A percentile compares a stretch with the other conserved stretches of the same genome.
These are phyloP conservation scores for Holtermanniella nyarrowii DNA, from an alignment of 768 basidiomycete species.

Conservation along the genomic window DNA sequence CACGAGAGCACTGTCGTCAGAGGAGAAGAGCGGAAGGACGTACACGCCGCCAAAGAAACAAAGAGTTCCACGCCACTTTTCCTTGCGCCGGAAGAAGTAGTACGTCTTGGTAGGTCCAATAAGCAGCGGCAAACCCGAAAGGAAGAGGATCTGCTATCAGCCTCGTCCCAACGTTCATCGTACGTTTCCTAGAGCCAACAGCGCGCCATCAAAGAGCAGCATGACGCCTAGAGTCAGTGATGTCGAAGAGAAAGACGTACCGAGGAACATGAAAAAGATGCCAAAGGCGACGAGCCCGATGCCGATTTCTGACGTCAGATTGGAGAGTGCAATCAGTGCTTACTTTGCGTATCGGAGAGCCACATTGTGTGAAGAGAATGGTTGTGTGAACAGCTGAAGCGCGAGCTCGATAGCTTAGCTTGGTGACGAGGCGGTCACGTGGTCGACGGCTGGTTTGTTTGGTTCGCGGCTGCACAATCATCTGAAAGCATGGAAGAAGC, in stretches of 20 bases:
- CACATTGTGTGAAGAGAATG: conserved; percentile 44
- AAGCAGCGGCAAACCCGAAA: conserved; percentile 87
- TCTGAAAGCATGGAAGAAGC: too few relatives aligned
- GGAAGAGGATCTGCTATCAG: conserved; percentile 68
- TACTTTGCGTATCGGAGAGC: conserved; percentile 52
- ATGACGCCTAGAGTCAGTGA: conserved; percentile 48
- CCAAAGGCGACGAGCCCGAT: conserved; percentile 95
- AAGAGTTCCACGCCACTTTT: conserved; percentile 70
- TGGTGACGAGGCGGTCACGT: background rate
- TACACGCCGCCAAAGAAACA: conserved; percentile 41
- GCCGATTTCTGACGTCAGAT: conserved; percentile 63
- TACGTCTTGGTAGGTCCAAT: conserved; percentile 93
- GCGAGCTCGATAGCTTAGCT: background rate
- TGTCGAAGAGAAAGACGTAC: conserved; percentile 36
- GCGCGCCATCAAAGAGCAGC: conserved; percentile 90
- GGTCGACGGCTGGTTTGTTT: too few relatives aligned
- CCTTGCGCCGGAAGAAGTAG: conserved; percentile 91
- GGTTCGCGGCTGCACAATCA: too few relatives aligned
- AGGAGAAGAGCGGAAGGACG: background rate
- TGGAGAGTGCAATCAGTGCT: background rate
- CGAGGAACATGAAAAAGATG: conserved; percentile 87
- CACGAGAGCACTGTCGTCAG: conserved; percentile 60
- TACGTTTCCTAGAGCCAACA: conserved; percentile 95
- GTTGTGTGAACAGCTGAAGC: background rate
- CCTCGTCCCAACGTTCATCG: conserved; percentile 21